Evolutionary conservation across 768 basidiomycete species (phyloP), one percentile per base, ranked within the genome.

Genomic region (Pleurotus djamor): DNA sequence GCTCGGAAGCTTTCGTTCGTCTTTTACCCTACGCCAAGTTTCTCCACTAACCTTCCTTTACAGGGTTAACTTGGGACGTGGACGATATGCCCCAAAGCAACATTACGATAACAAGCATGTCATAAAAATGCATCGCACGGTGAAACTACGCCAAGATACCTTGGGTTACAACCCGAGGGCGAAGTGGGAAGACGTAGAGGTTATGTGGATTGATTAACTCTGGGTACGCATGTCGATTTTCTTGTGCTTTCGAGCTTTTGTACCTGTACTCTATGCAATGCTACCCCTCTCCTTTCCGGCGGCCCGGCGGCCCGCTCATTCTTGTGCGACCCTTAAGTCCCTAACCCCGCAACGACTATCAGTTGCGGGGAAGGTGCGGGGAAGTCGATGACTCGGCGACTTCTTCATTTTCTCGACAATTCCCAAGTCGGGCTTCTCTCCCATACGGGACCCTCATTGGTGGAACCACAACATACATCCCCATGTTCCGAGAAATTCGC

Each of bases 1-100:
- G 64, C 69, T 8, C 65, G 65, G 52, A 71, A 74, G 44, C 48
- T 76, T 13, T 71, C 72, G 79, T 79, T 55, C 14, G 78, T 72
- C 16, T 55, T 55, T 21, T 12, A 16, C 4, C n/a, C 28, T 14
- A n/a, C 54, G 6, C 16, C 7, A 43, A 14, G 21, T 1, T 33
- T 12, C 13, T 56, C 28, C 54, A 10, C 36, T 33, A 8, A 38
- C 3, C 7, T 41, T 32, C 28, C 37, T n/a, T n/a, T 2, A 10
- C 33, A 56, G 54, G 16, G 38, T 56, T 14, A 56, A 56, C 38
- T 21, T 56, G 9, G 54, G 54, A 17, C 14, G 41, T 6, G 54
- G 54, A 16, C 54, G 54, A 21, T 56, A 43, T 32, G 54, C 54
- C 17, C n/a, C 54, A 28, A 56, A 56, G 41, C 54, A 56, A 44